A percentile compares a stretch with the other conserved stretches of the same genome.
Conservation (phyloP, 2,329 filamentous ascomycete genomes). For the Claviceps spartinae region DNA sequence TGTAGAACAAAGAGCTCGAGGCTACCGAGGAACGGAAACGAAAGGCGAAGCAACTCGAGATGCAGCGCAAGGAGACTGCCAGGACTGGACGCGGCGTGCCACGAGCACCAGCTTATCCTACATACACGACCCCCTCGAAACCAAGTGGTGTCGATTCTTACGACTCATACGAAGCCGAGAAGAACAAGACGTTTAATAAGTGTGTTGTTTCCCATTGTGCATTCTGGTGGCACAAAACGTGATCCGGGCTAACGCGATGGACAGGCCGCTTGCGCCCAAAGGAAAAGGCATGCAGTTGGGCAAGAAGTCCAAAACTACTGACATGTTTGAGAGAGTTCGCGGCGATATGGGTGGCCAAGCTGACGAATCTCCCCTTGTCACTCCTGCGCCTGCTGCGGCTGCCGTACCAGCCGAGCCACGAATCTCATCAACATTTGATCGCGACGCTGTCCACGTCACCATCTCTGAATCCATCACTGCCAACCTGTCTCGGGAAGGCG, state of each 20-base stretch:
- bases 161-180: conserved; percentile 91
- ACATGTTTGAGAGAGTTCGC: conserved; percentile 92
- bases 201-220: conserved; percentile 25
- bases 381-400: conserved; percentile 35
- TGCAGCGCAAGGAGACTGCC: conserved; percentile 94
- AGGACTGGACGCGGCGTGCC: conserved; percentile 57
- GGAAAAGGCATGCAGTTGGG: conserved; percentile 98
- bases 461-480: conserved; percentile 85
- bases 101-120: conserved; percentile 71
- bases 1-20: conserved; percentile 92
- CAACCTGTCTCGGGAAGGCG: conserved; percentile 76
- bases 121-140: conserved; percentile 70
- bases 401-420: conserved; percentile 40
- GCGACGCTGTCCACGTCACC: conserved; percentile 76
- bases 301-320: conserved; percentile 95
- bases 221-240: neutral
- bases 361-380: conserved; percentile 62
- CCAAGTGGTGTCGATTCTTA: conserved; percentile 68
- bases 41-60: conserved; percentile 95
- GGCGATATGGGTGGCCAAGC: conserved; percentile 80
- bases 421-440: conserved; percentile 56
- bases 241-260: neutral
- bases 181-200: conserved; percentile 84
- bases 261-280: conserved; percentile 53
- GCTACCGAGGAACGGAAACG: conserved; percentile 96